Conservation (phyloP, 1,284 basidiomycete genomes). For the Flammula alnicola region DNA sequence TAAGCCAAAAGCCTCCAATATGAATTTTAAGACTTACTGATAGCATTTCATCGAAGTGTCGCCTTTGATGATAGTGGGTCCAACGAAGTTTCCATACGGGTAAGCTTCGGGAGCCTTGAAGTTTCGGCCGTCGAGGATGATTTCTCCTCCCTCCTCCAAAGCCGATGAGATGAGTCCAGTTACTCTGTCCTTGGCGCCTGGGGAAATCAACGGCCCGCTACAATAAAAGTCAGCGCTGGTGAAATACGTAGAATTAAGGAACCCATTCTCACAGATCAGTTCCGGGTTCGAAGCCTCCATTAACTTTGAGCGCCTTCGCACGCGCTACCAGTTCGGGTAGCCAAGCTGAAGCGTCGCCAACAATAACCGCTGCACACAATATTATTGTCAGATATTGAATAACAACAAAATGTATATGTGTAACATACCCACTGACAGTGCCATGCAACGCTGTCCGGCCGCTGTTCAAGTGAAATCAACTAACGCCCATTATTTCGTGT, state of each 20-base stretch:
- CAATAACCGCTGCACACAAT: slow-evolving; percentile 66
- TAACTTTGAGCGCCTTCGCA: slow-evolving; percentile 82
- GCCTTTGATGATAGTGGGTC: slow-evolving; percentile 90
- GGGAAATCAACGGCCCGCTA: slow-evolving; percentile 95
- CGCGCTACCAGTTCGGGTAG: slow-evolving; percentile 87
- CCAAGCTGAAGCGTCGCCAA: slow-evolving; percentile 86
- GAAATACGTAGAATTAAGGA: neutral
- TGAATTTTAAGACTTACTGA: slow-evolving; percentile 51
- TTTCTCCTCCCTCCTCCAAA: slow-evolving; percentile 84
- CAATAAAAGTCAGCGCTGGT: slow-evolving; percentile 12
- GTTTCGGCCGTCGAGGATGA: slow-evolving; percentile 87
- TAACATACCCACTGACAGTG: slow-evolving; percentile 78
- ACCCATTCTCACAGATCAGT: slow-evolving; percentile 76
- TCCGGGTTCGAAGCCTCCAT: slow-evolving; percentile 88
- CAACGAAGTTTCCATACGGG: slow-evolving; percentile 93
- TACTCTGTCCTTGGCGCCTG: slow-evolving; percentile 82
- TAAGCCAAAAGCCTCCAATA: neutral
- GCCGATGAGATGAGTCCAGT: slow-evolving; percentile 81
- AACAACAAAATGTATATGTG: neutral
- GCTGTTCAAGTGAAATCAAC: slow-evolving; percentile 53
- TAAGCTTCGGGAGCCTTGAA: slow-evolving; percentile 70
- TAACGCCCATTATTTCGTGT: slow-evolving; percentile 33
- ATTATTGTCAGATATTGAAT: slow-evolving; percentile 2
- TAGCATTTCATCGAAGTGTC: slow-evolving; percentile 88
- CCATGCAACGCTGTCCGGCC: slow-evolving; percentile 97